Evolutionary conservation across 2,329 filamentous ascomycete species (phyloP).

Genomic region (Monilinia aucupariae): DNA sequence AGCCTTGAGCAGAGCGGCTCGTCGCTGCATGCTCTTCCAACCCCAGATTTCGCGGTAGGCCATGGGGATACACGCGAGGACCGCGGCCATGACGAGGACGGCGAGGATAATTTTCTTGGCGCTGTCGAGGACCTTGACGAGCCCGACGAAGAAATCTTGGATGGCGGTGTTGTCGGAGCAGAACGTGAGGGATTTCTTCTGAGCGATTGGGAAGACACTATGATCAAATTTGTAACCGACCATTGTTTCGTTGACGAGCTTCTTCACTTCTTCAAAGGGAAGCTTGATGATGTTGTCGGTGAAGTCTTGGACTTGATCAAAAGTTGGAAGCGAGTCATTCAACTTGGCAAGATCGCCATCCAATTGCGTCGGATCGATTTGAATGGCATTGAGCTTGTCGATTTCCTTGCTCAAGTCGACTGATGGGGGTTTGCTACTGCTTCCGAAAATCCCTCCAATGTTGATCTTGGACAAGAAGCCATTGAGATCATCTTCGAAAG

Average conservation of each 20-base stretch:
- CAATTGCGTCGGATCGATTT: constrained; percentile 62
- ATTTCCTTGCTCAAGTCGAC: constrained; percentile 64
- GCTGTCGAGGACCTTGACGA: constrained; percentile 60
- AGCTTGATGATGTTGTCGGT: constrained; percentile 67
- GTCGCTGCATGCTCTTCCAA: constrained; percentile 67
- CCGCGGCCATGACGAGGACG: constrained; percentile 65
- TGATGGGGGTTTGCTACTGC: constrained; percentile 39
- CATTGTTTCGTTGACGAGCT: constrained; percentile 64
- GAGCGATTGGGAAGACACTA: constrained; percentile 72
- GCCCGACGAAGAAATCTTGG: constrained; percentile 71
- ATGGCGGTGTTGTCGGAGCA: constrained; percentile 82
- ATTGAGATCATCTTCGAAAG: constrained; percentile 53
- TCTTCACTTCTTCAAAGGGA: constrained; percentile 77
- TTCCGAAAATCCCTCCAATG: constrained; percentile 41
- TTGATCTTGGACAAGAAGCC: constrained; percentile 52
- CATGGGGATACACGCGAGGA: constrained; percentile 72
- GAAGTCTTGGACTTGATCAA: constrained; percentile 76
- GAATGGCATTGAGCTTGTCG: constrained; percentile 61
- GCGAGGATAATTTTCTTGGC: constrained; percentile 72
- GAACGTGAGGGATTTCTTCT: constrained; percentile 78
- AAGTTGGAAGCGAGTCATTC: constrained; percentile 75
- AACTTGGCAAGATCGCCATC: constrained; percentile 64
- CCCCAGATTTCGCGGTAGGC: constrained; percentile 72
- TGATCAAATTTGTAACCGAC: constrained; percentile 73
- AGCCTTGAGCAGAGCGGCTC: constrained; percentile 59